Conservation (phyloP, 148 eudicot genomes). For the Vaccinium vitisidaea region DNA sequence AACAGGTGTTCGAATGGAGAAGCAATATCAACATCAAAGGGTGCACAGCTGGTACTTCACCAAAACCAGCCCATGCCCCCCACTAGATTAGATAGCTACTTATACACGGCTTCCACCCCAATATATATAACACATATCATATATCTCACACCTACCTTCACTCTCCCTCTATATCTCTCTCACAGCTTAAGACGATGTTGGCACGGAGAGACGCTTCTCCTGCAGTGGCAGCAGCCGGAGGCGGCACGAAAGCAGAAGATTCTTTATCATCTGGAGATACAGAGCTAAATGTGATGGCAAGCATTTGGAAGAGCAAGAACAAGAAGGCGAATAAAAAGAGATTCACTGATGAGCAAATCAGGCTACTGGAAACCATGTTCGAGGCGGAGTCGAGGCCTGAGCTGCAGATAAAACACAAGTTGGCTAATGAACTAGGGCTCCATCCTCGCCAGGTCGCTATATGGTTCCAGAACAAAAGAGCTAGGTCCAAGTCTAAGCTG, state of each 20-base stretch:
- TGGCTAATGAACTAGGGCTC: conserved; percentile 52
- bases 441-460: conserved; percentile 58
- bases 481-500: conserved; percentile 54
- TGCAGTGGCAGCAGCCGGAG: background rate
- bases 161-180: background rate
- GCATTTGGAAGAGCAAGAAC: conserved; percentile 23
- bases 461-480: conserved; percentile 66
- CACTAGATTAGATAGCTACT: background rate
- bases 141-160: background rate
- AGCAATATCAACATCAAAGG: background rate
- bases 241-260: background rate
- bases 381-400: conserved; percentile 52
- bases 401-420: conserved; percentile 41
- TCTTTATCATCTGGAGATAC: background rate
- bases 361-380: conserved; percentile 39
- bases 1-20: background rate
- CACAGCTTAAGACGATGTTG: background rate
- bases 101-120: background rate
- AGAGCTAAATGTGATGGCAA: background rate
- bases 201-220: background rate
- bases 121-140: background rate
- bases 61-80: background rate
- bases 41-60: conserved; percentile 7
- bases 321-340: conserved; percentile 21
- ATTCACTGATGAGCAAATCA: conserved; percentile 49